A percentile compares a stretch with the other conserved stretches of the same genome.
Evolutionary conservation across 140 eudicot genomes (phyloP).

Genomic region (Ambrosia hybrid): DNA sequence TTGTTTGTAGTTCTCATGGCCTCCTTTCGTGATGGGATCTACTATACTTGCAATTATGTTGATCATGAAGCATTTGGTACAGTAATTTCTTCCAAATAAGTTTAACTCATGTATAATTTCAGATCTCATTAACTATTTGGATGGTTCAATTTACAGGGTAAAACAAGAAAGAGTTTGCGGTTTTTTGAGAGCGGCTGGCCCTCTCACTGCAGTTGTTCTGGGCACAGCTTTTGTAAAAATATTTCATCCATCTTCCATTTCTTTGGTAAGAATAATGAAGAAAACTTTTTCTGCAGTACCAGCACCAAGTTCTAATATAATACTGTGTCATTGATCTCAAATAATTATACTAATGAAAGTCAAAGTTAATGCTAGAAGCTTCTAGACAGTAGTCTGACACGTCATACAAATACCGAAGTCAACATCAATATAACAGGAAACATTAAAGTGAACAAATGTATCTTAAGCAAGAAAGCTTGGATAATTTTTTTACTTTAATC

Average conservation of each 20-base stretch:
- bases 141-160: conserved; percentile 59
- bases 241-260: conserved; percentile 80
- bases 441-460: neutral
- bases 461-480: neutral
- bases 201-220: conserved; percentile 93
- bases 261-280: conserved; percentile 64
- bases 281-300: conserved; percentile 18
- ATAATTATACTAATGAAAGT: neutral
- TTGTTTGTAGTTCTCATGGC: conserved; percentile 86
- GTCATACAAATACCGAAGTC: conserved; percentile 2
- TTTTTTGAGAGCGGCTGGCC: conserved; percentile 89
- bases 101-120: neutral
- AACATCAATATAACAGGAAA: neutral
- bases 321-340: conserved; percentile 1
- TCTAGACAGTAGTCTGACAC: neutral
- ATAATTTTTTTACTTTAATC: too few relatives aligned
- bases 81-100: conserved; percentile 10
- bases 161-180: conserved; percentile 68
- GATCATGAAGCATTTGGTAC: conserved; percentile 93
- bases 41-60: conserved; percentile 70
- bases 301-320: conserved; percentile 8
- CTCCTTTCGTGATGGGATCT: conserved; percentile 91
- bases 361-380: conserved; percentile 2
- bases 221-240: conserved; percentile 85
- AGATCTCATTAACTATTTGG: conserved; percentile 7